These are phyloP conservation scores for Monosporascus sp. DNA, from an alignment of 2,329 filamentous ascomycete species.

Conservation along the genomic window DNA sequence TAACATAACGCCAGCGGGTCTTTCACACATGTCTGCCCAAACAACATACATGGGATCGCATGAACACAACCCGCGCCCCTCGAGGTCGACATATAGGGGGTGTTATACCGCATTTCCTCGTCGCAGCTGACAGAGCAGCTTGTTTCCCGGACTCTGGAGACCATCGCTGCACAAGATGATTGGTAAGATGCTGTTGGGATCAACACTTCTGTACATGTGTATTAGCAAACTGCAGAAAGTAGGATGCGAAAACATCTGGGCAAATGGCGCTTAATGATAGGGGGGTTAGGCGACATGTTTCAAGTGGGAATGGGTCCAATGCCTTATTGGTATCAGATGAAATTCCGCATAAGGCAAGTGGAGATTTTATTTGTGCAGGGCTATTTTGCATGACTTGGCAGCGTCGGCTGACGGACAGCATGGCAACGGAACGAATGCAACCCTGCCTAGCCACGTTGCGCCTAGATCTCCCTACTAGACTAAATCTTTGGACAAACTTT, in stretches of 20 bases:
- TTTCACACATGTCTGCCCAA: background rate
- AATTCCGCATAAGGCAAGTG: background rate
- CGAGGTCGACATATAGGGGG: too few species aligned
- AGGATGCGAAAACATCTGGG: too few species aligned
- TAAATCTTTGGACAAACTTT: too few species aligned
- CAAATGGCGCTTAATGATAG: background rate
- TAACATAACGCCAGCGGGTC: background rate
- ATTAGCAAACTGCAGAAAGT: too few species aligned
- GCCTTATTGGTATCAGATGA: background rate
- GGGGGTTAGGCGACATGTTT: background rate
- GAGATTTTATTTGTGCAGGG: background rate
- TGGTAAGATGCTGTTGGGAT: background rate
- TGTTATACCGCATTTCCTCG: too few species aligned
- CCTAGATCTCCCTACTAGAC: too few species aligned
- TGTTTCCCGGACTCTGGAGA: background rate
- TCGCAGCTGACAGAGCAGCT: background rate
- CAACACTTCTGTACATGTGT: background rate
- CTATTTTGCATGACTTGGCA: too few species aligned
- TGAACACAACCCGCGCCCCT: background rate
- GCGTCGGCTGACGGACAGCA: too few species aligned
- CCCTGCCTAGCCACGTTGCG: too few species aligned
- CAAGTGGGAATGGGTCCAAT: background rate
- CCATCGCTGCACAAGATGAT: background rate
- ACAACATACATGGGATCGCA: background rate
- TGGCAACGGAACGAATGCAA: too few species aligned